Base-by-base conservation (phyloP, 257 asterid species). In the Primulina huaijiensis region DNA sequence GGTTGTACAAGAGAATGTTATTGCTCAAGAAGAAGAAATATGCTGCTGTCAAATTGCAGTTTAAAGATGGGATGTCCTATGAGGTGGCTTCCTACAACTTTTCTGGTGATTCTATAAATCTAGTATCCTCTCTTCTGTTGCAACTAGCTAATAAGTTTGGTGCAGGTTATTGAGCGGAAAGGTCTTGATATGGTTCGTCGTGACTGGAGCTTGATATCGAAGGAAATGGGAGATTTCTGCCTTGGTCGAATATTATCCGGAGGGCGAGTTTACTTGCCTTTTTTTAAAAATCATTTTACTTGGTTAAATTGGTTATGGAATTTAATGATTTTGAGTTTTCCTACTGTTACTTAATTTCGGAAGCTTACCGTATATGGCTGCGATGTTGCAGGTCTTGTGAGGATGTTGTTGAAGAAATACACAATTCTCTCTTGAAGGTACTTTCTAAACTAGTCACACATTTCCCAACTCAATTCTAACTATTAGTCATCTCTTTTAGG, bases 181-280 rank as follows among this genome's bases (percentile, higher is more conserved):
- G 99, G 99, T 79, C 96, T 94, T 80, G 99, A 94, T 84, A 89
- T 91, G 90, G 99, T 94, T 74, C 88, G 99, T 37, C 95, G 99
- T 83, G 99, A 94, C 82, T 94, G 99, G 99, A 94, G 99, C 82
- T 74, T 91, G 85, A 74, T 94, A 71, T 85, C 99, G n/a, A 94
- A 91, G 84, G 99, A 94, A 74, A 35, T 88, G 74, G 97, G 99
- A 74, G 95, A 91, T 78, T 94, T 89, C 87, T 94, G 99, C 76
- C 95, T 94, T 33, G 53, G 87, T 78, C 97, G 89, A 78, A 89
- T 94, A 80, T 83, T 94, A 74, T 91, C 99, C 20, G 96, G 97
- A 81, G 91, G 96, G 99, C 90, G 74, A 53, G 76, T 74, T 64
- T 69, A 65, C 73, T 74, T 29, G 53, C 52, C 52, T 67, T 68